A percentile compares a stretch with the other conserved stretches of the same genome.
phyloP scores from a whole-genome alignment of 1,139 yeast genomes.

The Eremothecium coryli region DNA sequence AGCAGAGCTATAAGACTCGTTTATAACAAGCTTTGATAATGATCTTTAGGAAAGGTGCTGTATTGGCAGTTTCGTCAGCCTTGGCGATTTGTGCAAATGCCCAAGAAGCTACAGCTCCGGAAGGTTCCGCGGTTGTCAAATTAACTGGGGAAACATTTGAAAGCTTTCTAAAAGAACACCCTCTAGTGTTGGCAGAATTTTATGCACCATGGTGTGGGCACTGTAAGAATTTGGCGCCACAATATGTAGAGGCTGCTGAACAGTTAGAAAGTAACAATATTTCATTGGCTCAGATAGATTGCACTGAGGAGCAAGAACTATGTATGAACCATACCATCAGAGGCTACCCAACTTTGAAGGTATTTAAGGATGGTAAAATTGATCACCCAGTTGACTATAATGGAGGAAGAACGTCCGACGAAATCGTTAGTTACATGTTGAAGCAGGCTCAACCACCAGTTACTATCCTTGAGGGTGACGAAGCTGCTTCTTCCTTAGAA shows the following conservation, averaged over 20 bases:
- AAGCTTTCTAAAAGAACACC: constrained; percentile 57
- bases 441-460: constrained; percentile 82
- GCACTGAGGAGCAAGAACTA: constrained; percentile 76
- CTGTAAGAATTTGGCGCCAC: constrained; percentile 91
- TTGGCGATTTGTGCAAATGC: constrained; percentile 28
- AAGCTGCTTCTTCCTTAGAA: constrained; percentile 46
- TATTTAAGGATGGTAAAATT: constrained; percentile 56
- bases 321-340: constrained; percentile 66
- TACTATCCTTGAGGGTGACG: constrained; percentile 39
- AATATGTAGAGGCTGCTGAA: constrained; percentile 80
- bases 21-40: too few species aligned
- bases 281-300: constrained; percentile 83
- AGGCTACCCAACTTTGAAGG: constrained; percentile 90
- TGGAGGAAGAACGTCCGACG: constrained; percentile 77
- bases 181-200: constrained; percentile 85
- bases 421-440: constrained; percentile 70
- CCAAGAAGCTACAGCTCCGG: constrained; percentile 60
- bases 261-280: constrained; percentile 54
- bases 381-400: constrained; percentile 49
- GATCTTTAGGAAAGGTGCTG: constrained; percentile 9
- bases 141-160: constrained; percentile 56
- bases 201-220: constrained; percentile 99
- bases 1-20: neutral
- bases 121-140: constrained; percentile 81
- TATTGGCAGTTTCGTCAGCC: constrained; percentile 20